Conservation (phyloP, 1,139 yeast species). For the Suhomyces bolitotheri region DNA sequence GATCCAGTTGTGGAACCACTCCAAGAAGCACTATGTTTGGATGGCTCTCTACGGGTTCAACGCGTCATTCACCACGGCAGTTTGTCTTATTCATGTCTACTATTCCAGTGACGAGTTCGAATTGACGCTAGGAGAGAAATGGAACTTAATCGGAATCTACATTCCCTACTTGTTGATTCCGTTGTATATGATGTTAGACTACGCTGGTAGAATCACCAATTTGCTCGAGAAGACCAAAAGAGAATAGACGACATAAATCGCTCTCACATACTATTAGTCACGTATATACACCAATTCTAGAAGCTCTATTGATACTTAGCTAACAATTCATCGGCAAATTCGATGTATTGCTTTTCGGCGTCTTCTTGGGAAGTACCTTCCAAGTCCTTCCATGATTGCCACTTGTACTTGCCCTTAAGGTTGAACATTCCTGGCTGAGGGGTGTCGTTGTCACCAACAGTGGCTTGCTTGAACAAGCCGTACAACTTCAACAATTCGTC, state of each 20-base stretch:
- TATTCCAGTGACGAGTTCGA: conserved; percentile 34
- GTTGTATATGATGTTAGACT: conserved; percentile 52
- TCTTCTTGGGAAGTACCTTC: conserved; percentile 87
- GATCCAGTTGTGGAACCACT: conserved; percentile 15
- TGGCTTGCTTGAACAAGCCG: conserved; percentile 95
- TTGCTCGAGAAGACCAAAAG: conserved; percentile 6
- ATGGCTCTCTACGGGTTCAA: conserved; percentile 72
- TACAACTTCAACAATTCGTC: conserved; percentile 83
- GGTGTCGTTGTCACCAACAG: conserved; percentile 90
- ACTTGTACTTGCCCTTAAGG: conserved; percentile 93
- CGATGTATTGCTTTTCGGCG: conserved; percentile 86
- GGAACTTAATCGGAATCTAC: conserved; percentile 53
- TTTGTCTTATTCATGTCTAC: conserved; percentile 55
- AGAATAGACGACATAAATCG: neutral
- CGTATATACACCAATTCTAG: neutral
- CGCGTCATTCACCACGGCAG: conserved; percentile 71
- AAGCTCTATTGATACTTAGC: conserved; percentile 40
- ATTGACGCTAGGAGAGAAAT: conserved; percentile 35
- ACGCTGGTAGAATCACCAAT: conserved; percentile 12
- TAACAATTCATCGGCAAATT: conserved; percentile 65
- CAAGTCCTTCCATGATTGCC: conserved; percentile 93
- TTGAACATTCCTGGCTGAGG: conserved; percentile 85
- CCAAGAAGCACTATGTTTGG: conserved; percentile 45
- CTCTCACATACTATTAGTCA: neutral
- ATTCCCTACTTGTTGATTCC: conserved; percentile 72